phyloP scores from a whole-genome alignment of 1,284 basidiomycete genomes.

The Xanthoconium separans region DNA sequence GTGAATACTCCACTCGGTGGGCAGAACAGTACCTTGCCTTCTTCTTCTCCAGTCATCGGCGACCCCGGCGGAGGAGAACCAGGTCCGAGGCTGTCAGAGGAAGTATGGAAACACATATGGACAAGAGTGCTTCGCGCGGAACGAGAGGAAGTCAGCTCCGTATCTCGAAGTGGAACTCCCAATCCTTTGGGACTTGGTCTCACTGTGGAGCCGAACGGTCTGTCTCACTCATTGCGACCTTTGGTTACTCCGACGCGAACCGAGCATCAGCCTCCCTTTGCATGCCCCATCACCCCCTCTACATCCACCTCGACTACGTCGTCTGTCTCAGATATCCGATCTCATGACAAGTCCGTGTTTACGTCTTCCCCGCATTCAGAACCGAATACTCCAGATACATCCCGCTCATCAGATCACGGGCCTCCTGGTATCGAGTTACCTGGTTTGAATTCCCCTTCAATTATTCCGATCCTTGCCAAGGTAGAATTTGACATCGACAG shows the following conservation, averaged over 20 bases:
- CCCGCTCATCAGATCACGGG: slow-evolving; percentile 43
- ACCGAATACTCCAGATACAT: slow-evolving; percentile 58
- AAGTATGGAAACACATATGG: slow-evolving; percentile 84
- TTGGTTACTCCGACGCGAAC: slow-evolving; percentile 44
- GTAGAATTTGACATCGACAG: slow-evolving; percentile 86
- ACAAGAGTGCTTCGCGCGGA: slow-evolving; percentile 65
- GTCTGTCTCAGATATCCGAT: slow-evolving; percentile 44
- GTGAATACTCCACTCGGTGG: slow-evolving; percentile 41
- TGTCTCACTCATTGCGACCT: slow-evolving; percentile 44
- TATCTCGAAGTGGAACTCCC: slow-evolving; percentile 41
- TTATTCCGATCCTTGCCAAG: slow-evolving; percentile 82
- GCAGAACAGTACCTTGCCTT: slow-evolving; percentile 13
- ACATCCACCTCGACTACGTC: slow-evolving; percentile 52
- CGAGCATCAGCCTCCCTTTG: slow-evolving; percentile 33
- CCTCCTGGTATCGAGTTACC: slow-evolving; percentile 59
- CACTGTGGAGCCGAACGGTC: slow-evolving; percentile 35
- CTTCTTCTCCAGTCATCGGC: slow-evolving; percentile 15
- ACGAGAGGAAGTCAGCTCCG: slow-evolving; percentile 48
- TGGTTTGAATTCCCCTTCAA: slow-evolving; percentile 57
- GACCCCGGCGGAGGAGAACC: slow-evolving; percentile 46
- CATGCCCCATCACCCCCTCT: slow-evolving; percentile 48
- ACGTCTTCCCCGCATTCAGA: slow-evolving; percentile 43
- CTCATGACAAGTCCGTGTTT: slow-evolving; percentile 48
- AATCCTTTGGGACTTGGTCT: slow-evolving; percentile 44
- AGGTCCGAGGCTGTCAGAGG: slow-evolving; percentile 77